Percentiles rank a stretch among this genome's conserved stretches.
These are phyloP conservation scores for Arabidopsis arenosa DNA, from an alignment of 345 rosid species.

Conservation along the genomic window DNA sequence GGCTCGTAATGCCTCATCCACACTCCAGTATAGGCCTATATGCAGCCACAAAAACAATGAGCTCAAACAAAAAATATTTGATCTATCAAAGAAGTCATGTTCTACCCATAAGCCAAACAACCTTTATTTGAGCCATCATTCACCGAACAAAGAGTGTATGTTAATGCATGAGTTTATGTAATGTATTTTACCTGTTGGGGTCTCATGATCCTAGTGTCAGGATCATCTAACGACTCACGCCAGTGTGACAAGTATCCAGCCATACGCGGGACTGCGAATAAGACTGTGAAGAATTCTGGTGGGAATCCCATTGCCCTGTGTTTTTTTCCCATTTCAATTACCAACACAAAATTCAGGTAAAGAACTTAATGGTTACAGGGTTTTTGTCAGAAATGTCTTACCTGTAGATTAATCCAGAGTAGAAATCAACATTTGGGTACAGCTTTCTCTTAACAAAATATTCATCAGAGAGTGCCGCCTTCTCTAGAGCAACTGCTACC, in stretches of 20 bases:
- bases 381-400: constrained; percentile 36
- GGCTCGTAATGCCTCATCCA: constrained; percentile 89
- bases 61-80: not conserved
- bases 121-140: too few relatives aligned
- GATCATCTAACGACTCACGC: constrained; percentile 95
- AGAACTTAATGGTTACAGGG: not conserved
- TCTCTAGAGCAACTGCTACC: constrained; percentile 96
- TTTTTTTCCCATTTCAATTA: constrained; percentile 11
- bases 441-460: constrained; percentile 89
- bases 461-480: constrained; percentile 92
- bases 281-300: constrained; percentile 91
- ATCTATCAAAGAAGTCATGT: not conserved
- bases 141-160: not conserved
- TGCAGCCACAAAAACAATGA: constrained; percentile 20
- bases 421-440: constrained; percentile 98
- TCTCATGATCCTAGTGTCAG: constrained; percentile 97
- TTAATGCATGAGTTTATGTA: not conserved
- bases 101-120: too few relatives aligned
- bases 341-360: not conserved
- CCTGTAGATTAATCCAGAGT: constrained; percentile 96
- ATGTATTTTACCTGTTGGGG: constrained; percentile 78
- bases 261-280: constrained; percentile 96
- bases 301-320: constrained; percentile 98
- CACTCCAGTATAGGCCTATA: constrained; percentile 87
- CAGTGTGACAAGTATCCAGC: constrained; percentile 97